Percentiles rank a stretch among this genome's conserved stretches.
Evolutionary conservation across 257 asterid species (phyloP).

Genomic region (Solanum lignicaule): DNA sequence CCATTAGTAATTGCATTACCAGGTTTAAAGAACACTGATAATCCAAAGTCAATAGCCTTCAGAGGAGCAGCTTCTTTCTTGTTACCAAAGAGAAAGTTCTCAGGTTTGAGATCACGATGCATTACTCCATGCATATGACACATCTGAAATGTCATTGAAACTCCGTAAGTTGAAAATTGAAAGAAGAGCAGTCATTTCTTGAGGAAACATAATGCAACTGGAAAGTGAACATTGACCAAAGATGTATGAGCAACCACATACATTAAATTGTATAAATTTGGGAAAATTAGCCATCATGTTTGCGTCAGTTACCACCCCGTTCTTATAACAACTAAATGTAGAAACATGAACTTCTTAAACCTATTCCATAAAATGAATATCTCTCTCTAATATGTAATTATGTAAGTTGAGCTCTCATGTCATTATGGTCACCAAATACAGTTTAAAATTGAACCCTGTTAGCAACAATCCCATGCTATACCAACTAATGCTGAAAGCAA

Average conservation of each 20-base stretch:
- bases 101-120: constrained; percentile 81
- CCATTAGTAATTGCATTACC: constrained; percentile 23
- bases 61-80: constrained; percentile 56
- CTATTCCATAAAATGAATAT: neutral
- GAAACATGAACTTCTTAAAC: neutral
- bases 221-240: neutral
- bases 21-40: constrained; percentile 56
- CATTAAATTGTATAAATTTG: neutral
- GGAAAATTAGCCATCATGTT: neutral
- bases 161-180: neutral
- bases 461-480: neutral
- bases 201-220: neutral
- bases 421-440: neutral
- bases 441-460: neutral
- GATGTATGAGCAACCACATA: neutral
- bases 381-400: neutral
- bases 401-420: neutral
- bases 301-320: neutral
- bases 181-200: neutral
- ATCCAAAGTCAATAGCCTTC: constrained; percentile 65
- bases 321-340: neutral
- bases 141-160: constrained; percentile 20
- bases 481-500: neutral
- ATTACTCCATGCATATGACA: constrained; percentile 72
- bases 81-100: constrained; percentile 55